Base-by-base conservation (phyloP, 2,329 filamentous ascomycete genomes). In the Lecanicillium sp. region DNA sequence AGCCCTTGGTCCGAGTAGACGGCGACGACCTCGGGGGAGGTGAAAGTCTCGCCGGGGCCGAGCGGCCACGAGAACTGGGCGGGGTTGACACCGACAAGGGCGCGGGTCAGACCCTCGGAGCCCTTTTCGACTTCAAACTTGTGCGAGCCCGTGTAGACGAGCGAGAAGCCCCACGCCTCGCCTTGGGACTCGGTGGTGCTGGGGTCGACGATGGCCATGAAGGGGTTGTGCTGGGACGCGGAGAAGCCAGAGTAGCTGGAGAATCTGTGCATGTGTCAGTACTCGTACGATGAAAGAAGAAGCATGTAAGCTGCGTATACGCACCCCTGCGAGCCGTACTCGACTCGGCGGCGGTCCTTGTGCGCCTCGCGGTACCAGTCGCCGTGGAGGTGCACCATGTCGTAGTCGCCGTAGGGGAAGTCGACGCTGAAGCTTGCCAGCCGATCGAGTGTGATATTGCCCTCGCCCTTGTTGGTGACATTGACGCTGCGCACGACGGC, bases 141-240 rank as follows among this genome's bases (percentile, higher is more conserved):
- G 54, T 83, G 84, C 1, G 79, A 83, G 2, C 81, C 81, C 0
- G 78, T 79, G 60, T 83, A 85, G 15, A 85, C 68, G 2, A 84
- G 69, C 1, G 78, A 82, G 60, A 84, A 84, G 0, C 79, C 81
- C 71, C 78, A 84, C 6, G 77, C 79, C 30, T 83, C 73, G 1
- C 81, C 81, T 2, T 72, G 68, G 0, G 73, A 72, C 55, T 85
- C 81, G 1, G 80, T 84, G 0, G 81, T 78, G 1, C 66, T 67
- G 0, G 79, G 74, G 3, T 74, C 66, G 0, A 78, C 68, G 2
- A 85, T 62, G 0, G 77, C 71, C 19, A 84, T 68, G 64, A 84
- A 84, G 0, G 81, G 80, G 54, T 85, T 85, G 58, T 83, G 78
- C 2, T 79, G 65, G 54, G 83, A 78, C 0, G 79, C 83, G 0